Conservation (phyloP, 2,329 filamentous ascomycete genomes). For the Hirsutella minnesotensis region DNA sequence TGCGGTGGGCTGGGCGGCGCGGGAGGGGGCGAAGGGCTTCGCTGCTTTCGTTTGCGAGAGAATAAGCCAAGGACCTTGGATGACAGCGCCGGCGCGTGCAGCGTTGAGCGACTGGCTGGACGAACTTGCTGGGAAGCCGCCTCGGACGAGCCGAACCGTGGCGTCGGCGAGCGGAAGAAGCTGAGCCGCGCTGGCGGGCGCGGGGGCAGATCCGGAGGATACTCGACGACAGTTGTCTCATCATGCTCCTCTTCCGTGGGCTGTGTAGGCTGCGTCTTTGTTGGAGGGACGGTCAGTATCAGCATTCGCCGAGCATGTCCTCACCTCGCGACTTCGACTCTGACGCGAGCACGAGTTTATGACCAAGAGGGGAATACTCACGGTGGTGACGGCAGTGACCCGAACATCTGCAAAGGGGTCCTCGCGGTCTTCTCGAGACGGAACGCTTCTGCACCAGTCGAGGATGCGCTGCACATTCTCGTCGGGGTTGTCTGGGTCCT, state of each 20-base stretch:
- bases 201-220: not conserved
- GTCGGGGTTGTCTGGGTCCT: not conserved
- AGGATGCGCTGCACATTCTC: not conserved
- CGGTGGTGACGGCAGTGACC: too few species aligned
- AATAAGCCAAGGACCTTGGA: constrained; percentile 12
- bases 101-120: not conserved
- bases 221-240: constrained; percentile 10
- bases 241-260: not conserved
- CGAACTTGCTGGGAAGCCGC: constrained; percentile 10
- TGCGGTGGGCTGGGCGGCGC: constrained; percentile 1
- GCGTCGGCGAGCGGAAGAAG: constrained; percentile 15
- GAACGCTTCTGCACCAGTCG: constrained; percentile 22
- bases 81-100: not conserved
- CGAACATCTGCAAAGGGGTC: constrained; percentile 25
- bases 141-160: constrained; percentile 10
- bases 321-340: too few species aligned
- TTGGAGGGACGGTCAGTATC: too few species aligned
- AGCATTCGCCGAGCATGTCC: too few species aligned
- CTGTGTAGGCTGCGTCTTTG: too few species aligned
- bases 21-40: constrained; percentile 6
- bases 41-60: constrained; percentile 14
- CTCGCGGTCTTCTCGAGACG: constrained; percentile 20
- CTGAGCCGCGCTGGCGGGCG: constrained; percentile 10
- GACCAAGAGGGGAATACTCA: too few species aligned
- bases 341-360: too few species aligned